Percentiles rank a stretch among this genome's conserved stretches.
Evolutionary conservation across 345 rosid genomes (phyloP).

Genomic region (Eucalyptus pauciflora): DNA sequence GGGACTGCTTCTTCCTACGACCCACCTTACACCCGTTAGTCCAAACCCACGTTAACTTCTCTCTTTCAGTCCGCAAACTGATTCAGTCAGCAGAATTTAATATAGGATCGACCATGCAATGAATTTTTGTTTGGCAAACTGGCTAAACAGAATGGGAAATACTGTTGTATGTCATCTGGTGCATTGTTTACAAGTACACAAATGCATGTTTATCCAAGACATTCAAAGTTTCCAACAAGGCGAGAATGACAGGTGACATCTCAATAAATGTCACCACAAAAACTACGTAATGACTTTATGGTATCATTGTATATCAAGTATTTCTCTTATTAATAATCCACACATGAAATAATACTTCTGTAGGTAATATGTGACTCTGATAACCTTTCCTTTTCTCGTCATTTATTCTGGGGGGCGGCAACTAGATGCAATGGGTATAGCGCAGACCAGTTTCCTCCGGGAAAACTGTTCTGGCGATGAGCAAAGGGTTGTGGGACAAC

Average conservation of each 20-base stretch:
- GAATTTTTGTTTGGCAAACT: not conserved
- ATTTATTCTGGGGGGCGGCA: not conserved
- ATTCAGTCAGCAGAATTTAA: not conserved
- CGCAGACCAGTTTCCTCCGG: slow-evolving; percentile 13
- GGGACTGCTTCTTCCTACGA: slow-evolving; percentile 15
- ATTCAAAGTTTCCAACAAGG: not conserved
- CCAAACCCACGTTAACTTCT: not conserved
- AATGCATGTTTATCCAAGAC: not conserved
- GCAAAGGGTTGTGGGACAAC: slow-evolving; percentile 23
- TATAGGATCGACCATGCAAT: not conserved
- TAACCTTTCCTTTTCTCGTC: not conserved
- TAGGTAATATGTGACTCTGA: not conserved
- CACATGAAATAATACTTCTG: not conserved
- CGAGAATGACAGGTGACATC: not conserved
- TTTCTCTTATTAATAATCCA: not conserved
- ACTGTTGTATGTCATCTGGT: not conserved
- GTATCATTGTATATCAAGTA: not conserved
- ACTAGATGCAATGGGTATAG: slow-evolving; percentile 9
- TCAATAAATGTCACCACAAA: not conserved
- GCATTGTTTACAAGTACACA: not conserved
- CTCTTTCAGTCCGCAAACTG: not conserved
- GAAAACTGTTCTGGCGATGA: slow-evolving; percentile 9
- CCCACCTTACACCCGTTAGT: slow-evolving; percentile 9
- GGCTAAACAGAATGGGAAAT: not conserved
- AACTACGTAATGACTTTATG: not conserved